A percentile compares a stretch with the other conserved stretches of the same genome.
These are phyloP conservation scores for Wickerhamiella occidentalis DNA, from an alignment of 805 yeast genomes.

Conservation along the genomic window DNA sequence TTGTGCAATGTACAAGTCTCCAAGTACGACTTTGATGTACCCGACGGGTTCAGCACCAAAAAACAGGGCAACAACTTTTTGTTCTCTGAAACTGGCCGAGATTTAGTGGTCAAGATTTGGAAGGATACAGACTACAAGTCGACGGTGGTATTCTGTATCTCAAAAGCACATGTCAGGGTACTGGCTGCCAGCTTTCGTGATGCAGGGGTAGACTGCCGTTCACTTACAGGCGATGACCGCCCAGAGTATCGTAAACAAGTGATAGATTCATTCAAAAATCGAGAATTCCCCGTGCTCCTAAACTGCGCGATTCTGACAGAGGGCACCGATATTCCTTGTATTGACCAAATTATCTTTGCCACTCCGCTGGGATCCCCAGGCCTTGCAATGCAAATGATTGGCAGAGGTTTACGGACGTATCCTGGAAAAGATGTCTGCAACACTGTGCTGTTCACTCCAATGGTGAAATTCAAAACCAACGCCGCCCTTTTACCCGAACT, in stretches of 20 bases:
- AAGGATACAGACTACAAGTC: conserved; percentile 41
- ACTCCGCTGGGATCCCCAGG: conserved; percentile 71
- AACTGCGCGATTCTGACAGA: conserved; percentile 89
- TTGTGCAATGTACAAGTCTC: conserved; percentile 58
- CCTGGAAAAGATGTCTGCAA: conserved; percentile 54
- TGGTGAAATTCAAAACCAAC: neutral
- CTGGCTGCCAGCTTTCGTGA: conserved; percentile 42
- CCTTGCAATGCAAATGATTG: conserved; percentile 74
- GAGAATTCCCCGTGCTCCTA: conserved; percentile 58
- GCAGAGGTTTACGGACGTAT: conserved; percentile 67
- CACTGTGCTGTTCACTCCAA: conserved; percentile 32
- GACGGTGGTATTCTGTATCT: conserved; percentile 67
- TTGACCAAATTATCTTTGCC: conserved; percentile 66
- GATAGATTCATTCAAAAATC: conserved; percentile 46
- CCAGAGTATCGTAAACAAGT: conserved; percentile 39
- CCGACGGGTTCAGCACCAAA: conserved; percentile 35
- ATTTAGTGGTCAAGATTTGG: conserved; percentile 43
- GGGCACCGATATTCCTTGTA: conserved; percentile 87
- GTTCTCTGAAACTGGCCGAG: conserved; percentile 18
- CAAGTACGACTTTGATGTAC: conserved; percentile 45
- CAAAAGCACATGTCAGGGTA: conserved; percentile 49
- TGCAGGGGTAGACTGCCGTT: conserved; percentile 56
- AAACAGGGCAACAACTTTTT: conserved; percentile 32
- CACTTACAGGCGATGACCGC: conserved; percentile 56
- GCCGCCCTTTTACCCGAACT: neutral